Conservation (phyloP, 495 filamentous ascomycete genomes). For the Penicillium ochrochloron region DNA sequence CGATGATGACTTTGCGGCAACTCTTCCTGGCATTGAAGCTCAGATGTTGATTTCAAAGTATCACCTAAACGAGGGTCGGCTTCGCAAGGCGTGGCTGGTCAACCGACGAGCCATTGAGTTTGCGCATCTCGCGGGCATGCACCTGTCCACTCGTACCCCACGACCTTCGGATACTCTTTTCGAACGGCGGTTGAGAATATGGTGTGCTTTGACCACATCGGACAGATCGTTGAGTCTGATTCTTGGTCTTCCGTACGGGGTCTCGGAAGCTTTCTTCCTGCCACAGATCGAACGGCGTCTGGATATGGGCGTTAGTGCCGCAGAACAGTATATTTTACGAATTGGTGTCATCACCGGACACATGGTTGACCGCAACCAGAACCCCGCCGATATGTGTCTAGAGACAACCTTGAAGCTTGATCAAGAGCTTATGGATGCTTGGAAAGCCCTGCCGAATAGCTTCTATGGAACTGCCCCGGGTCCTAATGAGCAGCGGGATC, state of each 20-base stretch:
- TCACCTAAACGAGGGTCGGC: slow-evolving; percentile 53
- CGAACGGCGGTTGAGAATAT: slow-evolving; percentile 43
- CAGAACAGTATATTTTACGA: slow-evolving; percentile 38
- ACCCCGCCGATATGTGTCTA: slow-evolving; percentile 40
- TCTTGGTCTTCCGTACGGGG: slow-evolving; percentile 55
- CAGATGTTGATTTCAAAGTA: slow-evolving; percentile 51
- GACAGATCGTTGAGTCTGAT: slow-evolving; percentile 54
- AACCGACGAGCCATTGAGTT: slow-evolving; percentile 52
- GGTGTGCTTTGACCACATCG: slow-evolving; percentile 47
- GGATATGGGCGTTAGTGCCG: slow-evolving; percentile 18
- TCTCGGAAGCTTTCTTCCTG: slow-evolving; percentile 43
- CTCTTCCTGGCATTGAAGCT: slow-evolving; percentile 56
- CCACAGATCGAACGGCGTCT: slow-evolving; percentile 30
- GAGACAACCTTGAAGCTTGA: slow-evolving; percentile 52
- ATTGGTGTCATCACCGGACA: slow-evolving; percentile 48
- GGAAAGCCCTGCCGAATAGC: slow-evolving; percentile 37
- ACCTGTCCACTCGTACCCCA: slow-evolving; percentile 34
- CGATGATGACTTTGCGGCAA: slow-evolving; percentile 54
- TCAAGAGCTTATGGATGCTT: slow-evolving; percentile 50
- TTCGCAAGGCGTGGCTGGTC: slow-evolving; percentile 55
- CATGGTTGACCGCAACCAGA: slow-evolving; percentile 57
- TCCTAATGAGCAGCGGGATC: slow-evolving; percentile 19
- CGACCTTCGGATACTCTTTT: slow-evolving; percentile 29
- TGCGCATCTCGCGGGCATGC: slow-evolving; percentile 52
- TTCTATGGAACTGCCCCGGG: slow-evolving; percentile 35